Conservation (phyloP, 768 basidiomycete species). For the Hericium alpestre region DNA sequence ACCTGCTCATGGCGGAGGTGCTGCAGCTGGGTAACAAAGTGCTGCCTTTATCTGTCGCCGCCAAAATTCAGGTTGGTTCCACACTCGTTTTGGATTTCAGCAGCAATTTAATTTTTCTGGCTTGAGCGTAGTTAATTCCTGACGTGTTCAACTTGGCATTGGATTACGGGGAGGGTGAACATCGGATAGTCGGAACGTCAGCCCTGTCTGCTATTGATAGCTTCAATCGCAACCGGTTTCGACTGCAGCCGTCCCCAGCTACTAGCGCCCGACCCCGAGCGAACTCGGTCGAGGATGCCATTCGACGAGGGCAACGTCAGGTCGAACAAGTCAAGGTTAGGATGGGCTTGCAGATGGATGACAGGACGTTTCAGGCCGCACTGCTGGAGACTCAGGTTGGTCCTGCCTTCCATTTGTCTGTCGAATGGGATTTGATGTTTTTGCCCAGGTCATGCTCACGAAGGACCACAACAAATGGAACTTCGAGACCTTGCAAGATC, state of each 20-base stretch:
- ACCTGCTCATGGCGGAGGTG: constrained; percentile 82
- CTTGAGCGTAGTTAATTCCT: constrained; percentile 55
- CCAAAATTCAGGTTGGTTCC: constrained; percentile 63
- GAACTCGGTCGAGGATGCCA: constrained; percentile 76
- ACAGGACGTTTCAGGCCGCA: constrained; percentile 75
- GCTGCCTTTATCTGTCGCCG: constrained; percentile 71
- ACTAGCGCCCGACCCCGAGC: constrained; percentile 57
- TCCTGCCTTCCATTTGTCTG: neutral
- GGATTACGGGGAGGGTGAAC: constrained; percentile 65
- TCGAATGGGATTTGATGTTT: neutral
- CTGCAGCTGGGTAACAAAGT: constrained; percentile 83
- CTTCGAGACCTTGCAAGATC: constrained; percentile 76
- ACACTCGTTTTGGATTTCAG: neutral
- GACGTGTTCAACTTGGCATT: constrained; percentile 77
- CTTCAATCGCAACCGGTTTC: constrained; percentile 79
- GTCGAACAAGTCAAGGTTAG: constrained; percentile 86
- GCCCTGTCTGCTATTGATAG: constrained; percentile 85
- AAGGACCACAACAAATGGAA: constrained; percentile 92
- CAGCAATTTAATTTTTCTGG: no score
- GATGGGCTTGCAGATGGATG: constrained; percentile 90
- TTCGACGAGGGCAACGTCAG: constrained; percentile 80
- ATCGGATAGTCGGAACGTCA: constrained; percentile 74
- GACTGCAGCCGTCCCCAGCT: constrained; percentile 47
- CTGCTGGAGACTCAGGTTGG: constrained; percentile 80
- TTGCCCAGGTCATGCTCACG: constrained; percentile 64